Evolutionary conservation across 2,329 filamentous ascomycete genomes (phyloP).

Genomic region (Aureobasidium namibiae): DNA sequence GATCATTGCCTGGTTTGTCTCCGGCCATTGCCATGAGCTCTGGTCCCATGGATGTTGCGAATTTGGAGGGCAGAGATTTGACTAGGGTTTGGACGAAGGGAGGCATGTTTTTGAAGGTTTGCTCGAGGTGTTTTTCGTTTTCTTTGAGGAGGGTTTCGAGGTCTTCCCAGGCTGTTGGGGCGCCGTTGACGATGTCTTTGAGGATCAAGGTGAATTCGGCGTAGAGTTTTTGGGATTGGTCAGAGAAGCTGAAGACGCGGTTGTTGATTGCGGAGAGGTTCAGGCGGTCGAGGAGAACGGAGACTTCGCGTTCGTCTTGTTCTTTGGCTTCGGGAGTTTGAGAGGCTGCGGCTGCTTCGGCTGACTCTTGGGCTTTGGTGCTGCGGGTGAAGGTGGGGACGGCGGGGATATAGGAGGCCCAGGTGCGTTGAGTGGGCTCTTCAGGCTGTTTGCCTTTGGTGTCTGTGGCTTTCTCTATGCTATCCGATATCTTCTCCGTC

Average conservation of each 20-base stretch:
- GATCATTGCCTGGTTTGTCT: constrained; percentile 50
- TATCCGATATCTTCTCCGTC: background rate
- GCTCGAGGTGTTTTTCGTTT: constrained; percentile 55
- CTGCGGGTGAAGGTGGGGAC: background rate
- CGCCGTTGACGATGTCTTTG: constrained; percentile 85
- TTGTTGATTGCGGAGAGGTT: constrained; percentile 80
- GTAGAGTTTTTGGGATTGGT: constrained; percentile 73
- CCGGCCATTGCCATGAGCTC: constrained; percentile 74
- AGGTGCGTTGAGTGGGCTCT: background rate
- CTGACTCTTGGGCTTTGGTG: background rate
- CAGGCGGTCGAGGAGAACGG: constrained; percentile 70
- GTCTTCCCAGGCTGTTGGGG: constrained; percentile 86
- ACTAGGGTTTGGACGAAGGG: constrained; percentile 77
- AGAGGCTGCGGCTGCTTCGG: constrained; percentile 4
- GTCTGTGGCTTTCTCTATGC: no score
- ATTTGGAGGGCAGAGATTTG: constrained; percentile 71
- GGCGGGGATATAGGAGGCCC: constrained; percentile 11
- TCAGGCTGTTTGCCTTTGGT: background rate
- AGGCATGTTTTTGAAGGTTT: constrained; percentile 61
- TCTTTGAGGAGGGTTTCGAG: constrained; percentile 61
- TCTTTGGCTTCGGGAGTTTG: constrained; percentile 31
- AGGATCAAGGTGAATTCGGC: constrained; percentile 81
- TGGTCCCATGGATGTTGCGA: constrained; percentile 67
- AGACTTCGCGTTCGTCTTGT: constrained; percentile 64
- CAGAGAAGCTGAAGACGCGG: constrained; percentile 73